A percentile compares a stretch with the other conserved stretches of the same genome.
These are phyloP conservation scores for Quercus tomentella DNA, from an alignment of 331 rosid species.

Conservation along the genomic window DNA sequence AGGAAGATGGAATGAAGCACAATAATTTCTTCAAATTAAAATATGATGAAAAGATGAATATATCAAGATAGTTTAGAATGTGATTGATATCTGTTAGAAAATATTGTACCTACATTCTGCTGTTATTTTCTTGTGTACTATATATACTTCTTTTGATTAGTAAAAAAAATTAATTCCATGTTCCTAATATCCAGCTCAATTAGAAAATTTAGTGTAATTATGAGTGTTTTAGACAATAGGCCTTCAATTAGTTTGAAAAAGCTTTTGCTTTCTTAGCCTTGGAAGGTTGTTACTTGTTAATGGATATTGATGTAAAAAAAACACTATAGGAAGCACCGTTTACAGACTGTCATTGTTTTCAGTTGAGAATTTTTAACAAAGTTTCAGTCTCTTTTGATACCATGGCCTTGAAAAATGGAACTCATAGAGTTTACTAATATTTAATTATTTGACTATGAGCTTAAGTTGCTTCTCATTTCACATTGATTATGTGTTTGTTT, in stretches of 20 bases:
- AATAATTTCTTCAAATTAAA: no score
- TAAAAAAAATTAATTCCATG: not conserved
- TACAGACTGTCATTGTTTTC: not conserved
- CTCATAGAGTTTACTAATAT: not conserved
- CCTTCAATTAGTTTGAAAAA: not conserved
- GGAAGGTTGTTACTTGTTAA: not conserved
- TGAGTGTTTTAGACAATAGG: not conserved
- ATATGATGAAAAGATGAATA: no score
- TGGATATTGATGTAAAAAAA: not conserved
- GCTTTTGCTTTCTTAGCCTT: not conserved
- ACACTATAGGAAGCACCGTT: not conserved
- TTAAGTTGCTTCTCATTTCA: slow-evolving; percentile 14
- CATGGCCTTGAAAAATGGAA: not conserved
- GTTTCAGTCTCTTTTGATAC: not conserved
- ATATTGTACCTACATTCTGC: no score
- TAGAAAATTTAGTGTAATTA: not conserved
- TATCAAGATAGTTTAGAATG: no score
- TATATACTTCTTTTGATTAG: not conserved
- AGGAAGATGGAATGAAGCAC: no score
- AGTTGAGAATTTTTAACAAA: not conserved
- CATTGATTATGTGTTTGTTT: not conserved
- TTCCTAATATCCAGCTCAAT: not conserved
- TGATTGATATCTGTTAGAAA: no score
- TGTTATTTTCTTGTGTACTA: no score
- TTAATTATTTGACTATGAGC: not conserved